Evolutionary conservation across 305 asterid genomes (phyloP), one percentile per base, ranked within the genome.

Genomic region (Rubia occidens): DNA sequence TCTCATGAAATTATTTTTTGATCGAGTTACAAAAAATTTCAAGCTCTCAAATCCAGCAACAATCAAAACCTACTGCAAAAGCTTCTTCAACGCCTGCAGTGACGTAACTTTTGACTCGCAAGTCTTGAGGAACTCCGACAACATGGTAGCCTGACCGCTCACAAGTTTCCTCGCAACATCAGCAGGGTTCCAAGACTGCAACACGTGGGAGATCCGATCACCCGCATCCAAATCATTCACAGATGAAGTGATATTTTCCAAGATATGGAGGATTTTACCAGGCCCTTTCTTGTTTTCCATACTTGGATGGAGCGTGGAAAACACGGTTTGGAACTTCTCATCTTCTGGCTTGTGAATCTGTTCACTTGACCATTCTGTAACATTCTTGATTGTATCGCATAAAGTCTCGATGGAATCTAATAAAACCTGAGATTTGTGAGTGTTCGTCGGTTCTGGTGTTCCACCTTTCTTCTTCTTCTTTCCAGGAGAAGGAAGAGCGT

Each of bases 401-500:
- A 88, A 79, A 72, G 91, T 88, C 64, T 62, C 79, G 76, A 92
- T 78, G 32, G 99, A 87, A 70, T 76, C 80, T 60, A 67, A 87
- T 61, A 95, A 75, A 60, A 83, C 95, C 3, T 69, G 73, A 24
- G 76, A 82, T 11, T 79, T 77, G 72, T 77, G 80, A 51, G 86
- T 63, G 60, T 82, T 86, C 17, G 76, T 77, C 59, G 83, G 88
- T 37, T 87, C 99, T 1, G 77, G 63, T 26, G 84, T 60, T 60
- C 89, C 90, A n/a, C 92, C 87, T 81, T 89, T 95, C 96, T 88
- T 95, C 81, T 91, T 95, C 95, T 87, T 89, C 83, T 88, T 95
- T 37, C 95, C 97, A 4, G 90, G 82, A 77, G 98, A 96, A 67
- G 64, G 75, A 70, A 81, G 68, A 9, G 92, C 75, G 29, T 95